A percentile compares a stretch with the other conserved stretches of the same genome.
These are phyloP conservation scores for Pelargonium citronellum DNA, from an alignment of 441 rosid species.

Conservation along the genomic window DNA sequence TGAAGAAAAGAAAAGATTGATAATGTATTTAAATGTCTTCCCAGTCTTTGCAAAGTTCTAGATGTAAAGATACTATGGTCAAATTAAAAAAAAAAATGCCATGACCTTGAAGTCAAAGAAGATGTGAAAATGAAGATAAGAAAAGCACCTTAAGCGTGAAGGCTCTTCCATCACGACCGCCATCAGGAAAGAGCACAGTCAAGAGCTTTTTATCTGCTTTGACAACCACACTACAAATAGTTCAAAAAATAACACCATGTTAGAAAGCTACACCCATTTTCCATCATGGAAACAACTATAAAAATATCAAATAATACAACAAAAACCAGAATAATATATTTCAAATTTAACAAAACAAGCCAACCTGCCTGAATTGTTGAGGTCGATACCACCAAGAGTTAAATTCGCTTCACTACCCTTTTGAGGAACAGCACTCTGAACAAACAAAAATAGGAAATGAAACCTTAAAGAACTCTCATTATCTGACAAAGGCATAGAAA, in stretches of 20 bases:
- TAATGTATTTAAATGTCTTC: neutral
- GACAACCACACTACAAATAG: conserved; percentile 73
- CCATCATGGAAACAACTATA: conserved; percentile 14
- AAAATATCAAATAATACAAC: neutral
- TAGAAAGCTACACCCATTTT: conserved; percentile 27
- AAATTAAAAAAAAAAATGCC: neutral
- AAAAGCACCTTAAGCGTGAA: conserved; percentile 85
- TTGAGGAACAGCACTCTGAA: conserved; percentile 76
- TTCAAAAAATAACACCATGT: conserved; percentile 26
- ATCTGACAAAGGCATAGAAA: conserved; percentile 7
- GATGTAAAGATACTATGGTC: neutral
- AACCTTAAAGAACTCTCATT: conserved; percentile 16
- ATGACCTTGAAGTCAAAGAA: neutral
- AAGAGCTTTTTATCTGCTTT: conserved; percentile 91
- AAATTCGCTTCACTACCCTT: conserved; percentile 89
- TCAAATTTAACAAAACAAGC: conserved; percentile 45
- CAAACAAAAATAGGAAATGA: conserved; percentile 24
- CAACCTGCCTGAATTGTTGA: conserved; percentile 99
- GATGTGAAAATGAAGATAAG: conserved; percentile 11
- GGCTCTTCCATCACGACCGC: conserved; percentile 85
- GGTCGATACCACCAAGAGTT: conserved; percentile 99
- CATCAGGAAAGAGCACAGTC: conserved; percentile 94
- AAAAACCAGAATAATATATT: conserved; percentile 2
- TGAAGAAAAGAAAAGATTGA: neutral
- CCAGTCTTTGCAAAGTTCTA: neutral